Base-by-base conservation (phyloP, 331 rosid genomes). In the Pyracantha coccinea region DNA sequence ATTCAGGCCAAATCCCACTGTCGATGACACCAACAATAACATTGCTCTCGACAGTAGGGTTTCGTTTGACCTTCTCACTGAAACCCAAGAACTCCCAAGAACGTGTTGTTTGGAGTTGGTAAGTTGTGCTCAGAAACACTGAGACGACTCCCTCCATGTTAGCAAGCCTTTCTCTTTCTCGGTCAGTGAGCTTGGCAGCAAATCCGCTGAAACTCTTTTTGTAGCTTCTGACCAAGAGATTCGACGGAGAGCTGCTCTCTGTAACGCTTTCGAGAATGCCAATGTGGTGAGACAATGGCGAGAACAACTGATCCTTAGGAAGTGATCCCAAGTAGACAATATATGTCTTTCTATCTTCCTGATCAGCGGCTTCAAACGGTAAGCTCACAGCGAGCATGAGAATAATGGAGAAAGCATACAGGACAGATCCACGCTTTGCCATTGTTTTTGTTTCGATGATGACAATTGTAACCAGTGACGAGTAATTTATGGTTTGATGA, bases 31-130 rank as follows among this genome's bases (percentile, higher is more conserved):
- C 89, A 32, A 83, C 21, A 16, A 83, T 47, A 9, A 63, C 6
- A 23, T 75, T 79, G 65, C 79, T 83, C 59, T 86, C 85, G 19
- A 20, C 21, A 0, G 55, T 52, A 2, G 1, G 21, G 4, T 72
- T 67, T 58, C 83, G 32, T 66, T 83, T 57, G 10, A 13, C 16
- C 4, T 28, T 64, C 13, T 72, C 41, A 1, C 2, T 3, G 23
- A 80, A 31, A 17, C 89, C 87, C 16, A 86, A 6, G 47, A 86
- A 83, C 6, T 86, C 83, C 89, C 89, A 86, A 0, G 85, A 83
- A 1, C 45, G 45, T 45, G 86, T 83, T 4, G 88, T 86, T 32
- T 38, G 45, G 15, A 38, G 45, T 38, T 55, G 69, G 12, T 69
- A 79, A 2, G 35, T 79, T 68, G 9, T 63, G 19, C 81, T 77